These are phyloP conservation scores for Hamamelis virginiana DNA, from an alignment of 164 flowering plant species.

Conservation along the genomic window DNA sequence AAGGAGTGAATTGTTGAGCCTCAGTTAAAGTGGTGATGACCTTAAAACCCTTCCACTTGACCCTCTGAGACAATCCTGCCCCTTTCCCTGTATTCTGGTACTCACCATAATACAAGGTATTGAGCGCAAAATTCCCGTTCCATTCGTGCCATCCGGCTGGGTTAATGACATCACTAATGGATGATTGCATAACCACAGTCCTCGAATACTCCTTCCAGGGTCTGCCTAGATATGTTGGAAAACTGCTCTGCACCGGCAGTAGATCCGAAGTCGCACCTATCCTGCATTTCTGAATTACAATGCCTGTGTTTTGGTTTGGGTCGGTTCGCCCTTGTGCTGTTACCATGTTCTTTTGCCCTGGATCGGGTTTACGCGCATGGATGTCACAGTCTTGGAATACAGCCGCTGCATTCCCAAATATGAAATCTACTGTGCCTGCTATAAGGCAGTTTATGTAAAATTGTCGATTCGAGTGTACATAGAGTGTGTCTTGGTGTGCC, in stretches of 20 bases:
- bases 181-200: conserved; percentile 59
- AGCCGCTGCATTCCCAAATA: conserved; percentile 75
- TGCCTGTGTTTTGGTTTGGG: conserved; percentile 84
- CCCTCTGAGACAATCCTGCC: conserved; percentile 54
- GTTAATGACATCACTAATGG: conserved; percentile 47
- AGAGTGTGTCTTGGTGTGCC: conserved; percentile 88
- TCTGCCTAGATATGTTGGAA: conserved; percentile 65
- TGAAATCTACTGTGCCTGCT: conserved; percentile 78
- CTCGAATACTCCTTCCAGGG: conserved; percentile 84
- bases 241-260: conserved; percentile 31
- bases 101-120: conserved; percentile 64
- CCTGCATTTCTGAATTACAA: conserved; percentile 60
- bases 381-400: conserved; percentile 70
- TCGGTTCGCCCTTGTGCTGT: conserved; percentile 78
- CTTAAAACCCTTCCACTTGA: conserved; percentile 62
- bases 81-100: conserved; percentile 68
- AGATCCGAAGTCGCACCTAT: conserved; percentile 65
- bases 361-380: conserved; percentile 61
- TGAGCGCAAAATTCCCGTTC: conserved; percentile 58
- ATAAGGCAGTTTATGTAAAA: conserved; percentile 59
- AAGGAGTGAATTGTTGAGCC: conserved; percentile 49
- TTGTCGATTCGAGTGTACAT: conserved; percentile 77
- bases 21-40: conserved; percentile 45
- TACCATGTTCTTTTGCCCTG: conserved; percentile 69
- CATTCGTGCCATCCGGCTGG: conserved; percentile 80